These are phyloP conservation scores for Agaricus subrufescens DNA, from an alignment of 768 basidiomycete genomes.

Conservation along the genomic window DNA sequence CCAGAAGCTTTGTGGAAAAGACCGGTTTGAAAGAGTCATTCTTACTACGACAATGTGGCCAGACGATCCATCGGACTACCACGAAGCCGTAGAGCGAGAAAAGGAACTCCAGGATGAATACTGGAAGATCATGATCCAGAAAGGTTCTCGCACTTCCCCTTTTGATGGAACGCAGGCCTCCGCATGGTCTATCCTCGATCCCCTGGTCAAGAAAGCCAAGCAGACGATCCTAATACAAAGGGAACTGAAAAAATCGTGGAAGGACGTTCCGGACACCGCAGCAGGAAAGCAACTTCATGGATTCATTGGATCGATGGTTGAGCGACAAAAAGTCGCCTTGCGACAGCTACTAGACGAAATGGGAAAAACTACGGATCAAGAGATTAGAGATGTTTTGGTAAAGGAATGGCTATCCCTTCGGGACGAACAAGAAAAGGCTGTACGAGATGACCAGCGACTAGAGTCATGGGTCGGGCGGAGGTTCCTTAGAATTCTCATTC, in stretches of 20 bases:
- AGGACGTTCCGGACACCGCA: constrained; percentile 44
- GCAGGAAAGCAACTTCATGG: constrained; percentile 44
- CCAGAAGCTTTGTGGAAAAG: constrained; percentile 17
- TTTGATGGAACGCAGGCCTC: neutral
- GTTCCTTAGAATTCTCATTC: neutral
- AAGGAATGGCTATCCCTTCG: neutral
- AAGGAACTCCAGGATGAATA: neutral
- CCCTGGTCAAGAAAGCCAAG: constrained; percentile 20
- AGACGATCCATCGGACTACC: constrained; percentile 12
- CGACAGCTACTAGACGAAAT: neutral
- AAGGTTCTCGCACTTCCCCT: neutral
- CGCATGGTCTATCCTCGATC: constrained; percentile 1
- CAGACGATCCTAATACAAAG: constrained; percentile 43
- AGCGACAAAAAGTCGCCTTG: constrained; percentile 2
- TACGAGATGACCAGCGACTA: neutral
- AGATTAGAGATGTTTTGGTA: neutral
- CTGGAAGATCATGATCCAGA: constrained; percentile 6
- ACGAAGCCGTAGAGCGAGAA: constrained; percentile 1
- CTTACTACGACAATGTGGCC: constrained; percentile 29
- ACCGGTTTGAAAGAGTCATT: constrained; percentile 19
- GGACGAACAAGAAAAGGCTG: neutral
- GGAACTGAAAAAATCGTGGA: constrained; percentile 41
- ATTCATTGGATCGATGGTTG: neutral
- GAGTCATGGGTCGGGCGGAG: neutral
- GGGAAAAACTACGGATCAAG: neutral